Percentiles rank a stretch among this genome's conserved stretches.
phyloP scores from a whole-genome alignment of 805 yeast genomes.

The Vanderwaltozyma tropicalis region DNA sequence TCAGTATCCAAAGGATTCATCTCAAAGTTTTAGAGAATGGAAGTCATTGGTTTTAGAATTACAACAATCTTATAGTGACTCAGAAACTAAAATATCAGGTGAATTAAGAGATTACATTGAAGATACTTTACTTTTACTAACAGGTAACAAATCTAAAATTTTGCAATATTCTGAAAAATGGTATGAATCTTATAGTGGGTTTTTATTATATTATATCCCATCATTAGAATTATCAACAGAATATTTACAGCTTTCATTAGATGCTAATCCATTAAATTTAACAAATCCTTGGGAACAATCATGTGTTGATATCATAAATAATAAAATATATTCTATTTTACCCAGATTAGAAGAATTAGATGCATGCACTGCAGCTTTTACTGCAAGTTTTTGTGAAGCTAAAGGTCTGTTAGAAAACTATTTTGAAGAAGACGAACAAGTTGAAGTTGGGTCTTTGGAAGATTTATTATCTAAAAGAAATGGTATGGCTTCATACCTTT shows the following conservation, averaged over 20 bases:
- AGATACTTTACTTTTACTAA: slow-evolving; percentile 26
- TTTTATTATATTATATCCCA: slow-evolving; percentile 53
- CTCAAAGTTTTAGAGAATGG: slow-evolving; percentile 31
- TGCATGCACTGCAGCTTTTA: slow-evolving; percentile 51
- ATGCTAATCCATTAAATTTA: slow-evolving; percentile 29
- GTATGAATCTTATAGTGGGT: slow-evolving; percentile 55
- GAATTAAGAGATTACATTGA: slow-evolving; percentile 24
- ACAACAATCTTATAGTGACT: slow-evolving; percentile 16
- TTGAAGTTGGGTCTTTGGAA: slow-evolving; percentile 13
- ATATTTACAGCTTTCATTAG: slow-evolving; percentile 31
- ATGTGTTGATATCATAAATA: slow-evolving; percentile 46
- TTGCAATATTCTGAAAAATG: slow-evolving; percentile 44
- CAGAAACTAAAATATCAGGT: slow-evolving; percentile 16
- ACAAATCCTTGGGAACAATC: slow-evolving; percentile 43
- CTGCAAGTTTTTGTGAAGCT: slow-evolving; percentile 52
- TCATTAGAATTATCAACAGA: slow-evolving; percentile 33
- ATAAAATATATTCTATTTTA: slow-evolving; percentile 46
- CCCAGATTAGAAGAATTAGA: slow-evolving; percentile 51
- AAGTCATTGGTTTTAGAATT: slow-evolving; percentile 24
- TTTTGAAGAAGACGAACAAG: slow-evolving; percentile 9
- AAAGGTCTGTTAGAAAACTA: slow-evolving; percentile 45
- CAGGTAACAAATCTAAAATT: slow-evolving; percentile 37
- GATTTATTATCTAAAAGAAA: slow-evolving; percentile 28
- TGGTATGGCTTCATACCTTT: slow-evolving; percentile 37
- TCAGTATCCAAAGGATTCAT: slow-evolving; percentile 28